These are phyloP conservation scores for Syncephalastrum monosporum DNA, from an alignment of 371 early-diverging fungal genomes.

Conservation along the genomic window DNA sequence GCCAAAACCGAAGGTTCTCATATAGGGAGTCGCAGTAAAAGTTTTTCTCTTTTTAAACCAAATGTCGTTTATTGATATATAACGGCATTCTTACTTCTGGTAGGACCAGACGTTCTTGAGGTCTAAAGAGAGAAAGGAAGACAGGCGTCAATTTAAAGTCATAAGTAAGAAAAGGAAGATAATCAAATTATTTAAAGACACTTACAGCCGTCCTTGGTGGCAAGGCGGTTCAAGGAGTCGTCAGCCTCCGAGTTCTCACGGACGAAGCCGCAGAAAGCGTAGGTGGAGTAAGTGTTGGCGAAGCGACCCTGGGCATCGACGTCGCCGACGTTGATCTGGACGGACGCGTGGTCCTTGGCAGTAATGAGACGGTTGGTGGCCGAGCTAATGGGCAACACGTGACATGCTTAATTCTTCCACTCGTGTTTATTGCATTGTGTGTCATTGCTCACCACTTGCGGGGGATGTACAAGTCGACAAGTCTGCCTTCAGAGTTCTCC, in stretches of 20 bases:
- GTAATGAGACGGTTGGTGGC: slow-evolving; percentile 56
- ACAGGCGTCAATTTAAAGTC: not conserved
- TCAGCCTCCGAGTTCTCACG: slow-evolving; percentile 92
- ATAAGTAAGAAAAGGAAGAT: not conserved
- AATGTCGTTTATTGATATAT: no score
- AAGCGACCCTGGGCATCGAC: slow-evolving; percentile 88
- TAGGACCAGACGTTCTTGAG: slow-evolving; percentile 54
- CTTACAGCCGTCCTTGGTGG: slow-evolving; percentile 84
- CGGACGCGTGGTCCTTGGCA: slow-evolving; percentile 95
- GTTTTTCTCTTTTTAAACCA: no score
- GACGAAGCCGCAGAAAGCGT: slow-evolving; percentile 93
- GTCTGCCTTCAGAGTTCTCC: slow-evolving; percentile 72
- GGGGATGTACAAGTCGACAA: slow-evolving; percentile 93
- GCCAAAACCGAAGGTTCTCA: no score
- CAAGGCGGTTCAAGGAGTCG: slow-evolving; percentile 96
- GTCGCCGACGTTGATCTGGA: slow-evolving; percentile 97
- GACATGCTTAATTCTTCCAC: slow-evolving; percentile 2
- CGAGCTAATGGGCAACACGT: slow-evolving; percentile 28
- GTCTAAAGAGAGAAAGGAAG: slow-evolving; percentile 20
- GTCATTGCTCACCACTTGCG: slow-evolving; percentile 82
- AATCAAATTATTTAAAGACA: not conserved
- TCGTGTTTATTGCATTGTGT: not conserved
- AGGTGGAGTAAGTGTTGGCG: slow-evolving; percentile 81
- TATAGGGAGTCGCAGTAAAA: no score
- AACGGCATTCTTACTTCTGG: slow-evolving; percentile 35